These are phyloP conservation scores for Podila epigama DNA, from an alignment of 192 early-diverging fungal species.

Conservation along the genomic window DNA sequence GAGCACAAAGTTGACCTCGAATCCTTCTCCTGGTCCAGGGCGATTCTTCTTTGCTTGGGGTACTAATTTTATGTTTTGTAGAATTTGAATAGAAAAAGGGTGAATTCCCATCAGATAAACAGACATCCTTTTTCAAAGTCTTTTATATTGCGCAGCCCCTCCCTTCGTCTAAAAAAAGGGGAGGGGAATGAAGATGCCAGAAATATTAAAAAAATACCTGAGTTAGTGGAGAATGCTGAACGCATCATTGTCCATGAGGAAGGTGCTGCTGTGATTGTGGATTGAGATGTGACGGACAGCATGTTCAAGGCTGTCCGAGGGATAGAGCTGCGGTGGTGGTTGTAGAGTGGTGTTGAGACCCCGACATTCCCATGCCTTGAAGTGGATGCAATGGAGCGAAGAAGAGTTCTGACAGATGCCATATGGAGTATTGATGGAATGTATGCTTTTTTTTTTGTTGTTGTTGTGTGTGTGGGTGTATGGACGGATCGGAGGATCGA, in stretches of 20 bases:
- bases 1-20: slow-evolving; percentile 81
- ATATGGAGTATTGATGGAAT: too few species aligned
- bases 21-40: slow-evolving; percentile 37
- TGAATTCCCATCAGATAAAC: not conserved
- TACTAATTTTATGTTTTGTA: not conserved
- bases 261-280: not conserved
- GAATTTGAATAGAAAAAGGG: not conserved
- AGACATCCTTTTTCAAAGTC: not conserved
- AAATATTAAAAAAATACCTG: not conserved
- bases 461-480: not conserved
- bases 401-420: not conserved
- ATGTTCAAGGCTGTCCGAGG: not conserved
- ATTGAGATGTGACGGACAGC: not conserved
- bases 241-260: too few species aligned
- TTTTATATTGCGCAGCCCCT: not conserved
- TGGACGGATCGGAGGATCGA: not conserved
- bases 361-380: not conserved
- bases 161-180: not conserved
- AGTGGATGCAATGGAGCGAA: not conserved
- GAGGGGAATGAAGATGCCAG: not conserved
- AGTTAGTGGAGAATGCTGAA: not conserved
- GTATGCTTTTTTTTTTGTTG: not conserved
- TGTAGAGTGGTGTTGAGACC: too few species aligned
- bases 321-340: not conserved
- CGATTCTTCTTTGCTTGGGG: slow-evolving; percentile 22